These are phyloP conservation scores for Zanthoxylum bungeanum DNA, from an alignment of 345 rosid species.

Conservation along the genomic window DNA sequence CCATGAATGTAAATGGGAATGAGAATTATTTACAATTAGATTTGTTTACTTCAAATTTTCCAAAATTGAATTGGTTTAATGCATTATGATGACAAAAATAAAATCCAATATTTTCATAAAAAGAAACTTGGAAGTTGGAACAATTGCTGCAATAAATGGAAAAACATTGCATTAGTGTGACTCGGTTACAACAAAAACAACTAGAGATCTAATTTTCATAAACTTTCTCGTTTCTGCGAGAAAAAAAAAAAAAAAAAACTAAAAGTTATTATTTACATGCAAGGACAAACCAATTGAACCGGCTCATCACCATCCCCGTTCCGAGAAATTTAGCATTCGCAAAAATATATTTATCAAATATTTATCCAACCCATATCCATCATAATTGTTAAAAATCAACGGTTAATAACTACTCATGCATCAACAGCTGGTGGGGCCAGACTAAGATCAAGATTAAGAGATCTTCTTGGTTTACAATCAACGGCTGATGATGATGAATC, in stretches of 20 bases:
- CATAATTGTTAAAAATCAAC: background rate
- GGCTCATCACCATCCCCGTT: background rate
- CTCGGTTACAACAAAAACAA: constrained; percentile 7
- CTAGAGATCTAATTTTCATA: background rate
- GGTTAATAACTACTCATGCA: constrained; percentile 30
- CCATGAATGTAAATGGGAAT: too few relatives aligned
- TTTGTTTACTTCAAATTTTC: too few relatives aligned
- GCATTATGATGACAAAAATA: too few relatives aligned
- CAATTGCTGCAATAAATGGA: background rate
- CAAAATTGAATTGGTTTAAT: too few relatives aligned
- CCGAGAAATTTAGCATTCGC: background rate
- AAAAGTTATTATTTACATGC: constrained; percentile 6
- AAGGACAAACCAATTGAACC: background rate
- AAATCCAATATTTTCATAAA: too few relatives aligned
- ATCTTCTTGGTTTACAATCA: constrained; percentile 32
- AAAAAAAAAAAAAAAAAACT: background rate
- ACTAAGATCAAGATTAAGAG: constrained; percentile 58
- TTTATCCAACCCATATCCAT: background rate
- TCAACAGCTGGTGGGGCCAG: constrained; percentile 61
- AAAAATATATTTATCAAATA: background rate
- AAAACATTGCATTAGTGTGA: background rate
- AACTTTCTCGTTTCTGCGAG: background rate
- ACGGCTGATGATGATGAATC: constrained; percentile 35
- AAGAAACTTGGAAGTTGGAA: background rate
- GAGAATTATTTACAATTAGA: too few relatives aligned